Evolutionary conservation across 75 land plant species (phyloP).

Genomic region (Adiantum capillusveneris): DNA sequence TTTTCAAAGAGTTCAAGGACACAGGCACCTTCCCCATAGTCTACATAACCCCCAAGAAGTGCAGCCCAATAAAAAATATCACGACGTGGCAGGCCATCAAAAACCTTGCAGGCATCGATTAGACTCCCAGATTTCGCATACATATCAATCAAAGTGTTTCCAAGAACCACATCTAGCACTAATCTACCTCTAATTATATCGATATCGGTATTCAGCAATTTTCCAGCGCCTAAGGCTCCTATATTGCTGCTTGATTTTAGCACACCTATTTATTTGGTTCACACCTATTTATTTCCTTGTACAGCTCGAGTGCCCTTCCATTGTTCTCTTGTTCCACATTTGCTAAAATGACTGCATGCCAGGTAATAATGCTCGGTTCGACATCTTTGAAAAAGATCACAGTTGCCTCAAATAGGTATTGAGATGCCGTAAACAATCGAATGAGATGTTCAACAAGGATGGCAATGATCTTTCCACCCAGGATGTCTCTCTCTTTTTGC

Average conservation of each 20-base stretch:
- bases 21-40: slow-evolving; percentile 39
- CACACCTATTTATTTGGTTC: slow-evolving; percentile 34
- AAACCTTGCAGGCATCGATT: slow-evolving; percentile 36
- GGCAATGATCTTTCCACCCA: background rate
- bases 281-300: slow-evolving; percentile 35
- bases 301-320: slow-evolving; percentile 35
- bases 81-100: slow-evolving; percentile 38
- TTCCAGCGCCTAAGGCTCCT: slow-evolving; percentile 30
- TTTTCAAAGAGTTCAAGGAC: slow-evolving; percentile 38
- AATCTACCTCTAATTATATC: slow-evolving; percentile 18
- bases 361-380: slow-evolving; percentile 46
- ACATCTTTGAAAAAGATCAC: background rate
- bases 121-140: slow-evolving; percentile 54
- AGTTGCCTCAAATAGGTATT: background rate
- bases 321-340: slow-evolving; percentile 32
- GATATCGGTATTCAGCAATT: slow-evolving; percentile 42
- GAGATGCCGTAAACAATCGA: background rate
- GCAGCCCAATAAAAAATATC: slow-evolving; percentile 78
- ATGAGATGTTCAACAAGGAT: background rate
- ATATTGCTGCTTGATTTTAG: slow-evolving; percentile 47
- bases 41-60: slow-evolving; percentile 60
- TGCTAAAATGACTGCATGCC: slow-evolving; percentile 57
- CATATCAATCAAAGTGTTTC: slow-evolving; percentile 70
- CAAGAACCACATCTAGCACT: slow-evolving; percentile 3
- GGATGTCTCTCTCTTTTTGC: background rate